These are phyloP conservation scores for Pochonia chlamydosporia DNA, from an alignment of 2,329 filamentous ascomycete species.

Conservation along the genomic window DNA sequence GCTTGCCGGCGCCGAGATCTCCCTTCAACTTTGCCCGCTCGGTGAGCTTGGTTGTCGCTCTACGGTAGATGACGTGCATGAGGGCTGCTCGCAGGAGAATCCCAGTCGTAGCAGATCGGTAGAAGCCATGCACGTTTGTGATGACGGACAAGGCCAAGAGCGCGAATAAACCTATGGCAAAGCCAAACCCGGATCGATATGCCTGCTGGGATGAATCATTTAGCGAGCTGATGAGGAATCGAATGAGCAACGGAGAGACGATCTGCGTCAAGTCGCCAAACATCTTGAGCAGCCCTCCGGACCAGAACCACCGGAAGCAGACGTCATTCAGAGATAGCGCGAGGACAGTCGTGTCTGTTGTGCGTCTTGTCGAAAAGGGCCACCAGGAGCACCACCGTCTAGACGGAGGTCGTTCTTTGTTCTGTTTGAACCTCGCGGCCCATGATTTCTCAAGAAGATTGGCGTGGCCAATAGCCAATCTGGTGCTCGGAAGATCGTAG, in stretches of 20 bases:
- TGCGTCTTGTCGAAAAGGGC: constrained; percentile 21
- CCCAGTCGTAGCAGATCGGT: constrained; percentile 15
- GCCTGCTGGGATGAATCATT: constrained; percentile 13
- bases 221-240: constrained; percentile 16
- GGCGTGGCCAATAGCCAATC: constrained; percentile 13
- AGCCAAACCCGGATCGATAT: constrained; percentile 15
- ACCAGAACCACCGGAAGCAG: constrained; percentile 24
- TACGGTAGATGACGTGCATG: constrained; percentile 15
- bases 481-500: constrained; percentile 5
- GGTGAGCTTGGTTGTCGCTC: constrained; percentile 12
- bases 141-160: constrained; percentile 18
- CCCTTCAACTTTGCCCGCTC: constrained; percentile 15
- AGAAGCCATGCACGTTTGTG: constrained; percentile 21
- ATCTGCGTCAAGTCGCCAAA: constrained; percentile 19
- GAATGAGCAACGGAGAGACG: constrained; percentile 18
- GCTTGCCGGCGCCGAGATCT: constrained; percentile 18
- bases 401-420: constrained; percentile 6
- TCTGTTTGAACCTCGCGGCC: constrained; percentile 13
- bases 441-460: constrained; percentile 16
- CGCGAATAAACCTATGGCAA: constrained; percentile 17
- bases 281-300: constrained; percentile 20
- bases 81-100: constrained; percentile 15
- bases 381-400: constrained; percentile 4
- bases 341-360: constrained; percentile 18
- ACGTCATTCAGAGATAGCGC: constrained; percentile 23